phyloP scores from a whole-genome alignment of 345 rosid species.

The Eucalyptus leucophloia region DNA sequence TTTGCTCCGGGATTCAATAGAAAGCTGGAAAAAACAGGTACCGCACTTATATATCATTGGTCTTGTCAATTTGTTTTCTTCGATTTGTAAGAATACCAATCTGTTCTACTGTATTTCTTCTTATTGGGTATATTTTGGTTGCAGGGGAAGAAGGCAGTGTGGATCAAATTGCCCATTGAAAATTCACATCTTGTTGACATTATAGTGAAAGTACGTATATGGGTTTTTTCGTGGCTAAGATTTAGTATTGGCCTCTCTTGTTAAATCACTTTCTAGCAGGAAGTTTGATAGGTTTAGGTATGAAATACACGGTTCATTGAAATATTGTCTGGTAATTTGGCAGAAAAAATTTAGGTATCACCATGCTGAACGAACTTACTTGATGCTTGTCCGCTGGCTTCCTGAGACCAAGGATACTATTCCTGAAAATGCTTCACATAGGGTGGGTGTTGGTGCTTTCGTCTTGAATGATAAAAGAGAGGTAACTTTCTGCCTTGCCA shows the following conservation, averaged over 20 bases:
- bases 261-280: not conserved
- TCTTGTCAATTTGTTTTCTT: not conserved
- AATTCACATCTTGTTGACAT: conserved; percentile 38
- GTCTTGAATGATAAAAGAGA: conserved; percentile 36
- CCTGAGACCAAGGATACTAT: conserved; percentile 19
- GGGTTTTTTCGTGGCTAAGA: not conserved
- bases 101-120: not conserved
- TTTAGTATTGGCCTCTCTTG: not conserved
- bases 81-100: no score
- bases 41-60: not conserved
- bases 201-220: conserved; percentile 15
- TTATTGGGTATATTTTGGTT: not conserved
- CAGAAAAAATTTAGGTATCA: conserved; percentile 7
- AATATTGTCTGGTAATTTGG: not conserved
- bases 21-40: conserved; percentile 46
- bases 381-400: conserved; percentile 78
- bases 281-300: not conserved
- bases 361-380: conserved; percentile 28
- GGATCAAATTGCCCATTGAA: conserved; percentile 56
- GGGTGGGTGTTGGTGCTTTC: conserved; percentile 65
- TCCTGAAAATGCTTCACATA: conserved; percentile 72
- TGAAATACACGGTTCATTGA: not conserved
- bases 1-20: conserved; percentile 39
- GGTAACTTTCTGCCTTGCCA: conserved; percentile 15
- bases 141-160: conserved; percentile 65